These are phyloP conservation scores for Vigna nakashimae DNA, from an alignment of 306 rosid species.

Conservation along the genomic window DNA sequence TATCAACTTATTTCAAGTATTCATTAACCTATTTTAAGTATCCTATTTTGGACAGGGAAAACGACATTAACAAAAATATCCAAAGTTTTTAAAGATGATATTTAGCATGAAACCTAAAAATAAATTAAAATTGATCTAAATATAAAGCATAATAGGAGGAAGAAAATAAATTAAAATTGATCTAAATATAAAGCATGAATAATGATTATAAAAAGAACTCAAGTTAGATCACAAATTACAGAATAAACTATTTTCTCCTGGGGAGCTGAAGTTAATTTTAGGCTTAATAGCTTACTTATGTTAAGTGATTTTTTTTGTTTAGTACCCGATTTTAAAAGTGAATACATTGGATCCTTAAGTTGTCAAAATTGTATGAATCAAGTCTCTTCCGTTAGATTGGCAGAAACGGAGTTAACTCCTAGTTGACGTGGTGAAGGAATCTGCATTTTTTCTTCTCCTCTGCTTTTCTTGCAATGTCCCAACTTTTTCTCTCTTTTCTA, in stretches of 20 bases:
- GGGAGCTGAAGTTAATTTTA: constrained; percentile 14
- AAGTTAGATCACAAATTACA: constrained; percentile 13
- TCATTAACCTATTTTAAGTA: not conserved
- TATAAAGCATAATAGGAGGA: constrained; percentile 30
- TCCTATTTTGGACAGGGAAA: not conserved
- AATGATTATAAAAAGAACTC: constrained; percentile 21
- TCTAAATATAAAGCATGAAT: constrained; percentile 12
- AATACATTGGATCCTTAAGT: no score
- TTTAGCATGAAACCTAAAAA: constrained; percentile 27
- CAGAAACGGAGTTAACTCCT: no score
- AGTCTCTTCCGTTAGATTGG: no score
- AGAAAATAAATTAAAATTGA: not conserved
- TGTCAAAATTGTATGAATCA: no score
- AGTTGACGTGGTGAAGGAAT: no score
- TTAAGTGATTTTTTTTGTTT: no score
- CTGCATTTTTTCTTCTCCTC: no score
- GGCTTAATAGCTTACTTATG: no score
- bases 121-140: constrained; percentile 22
- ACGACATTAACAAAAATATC: constrained; percentile 7
- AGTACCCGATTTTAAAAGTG: no score
- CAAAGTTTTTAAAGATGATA: constrained; percentile 8
- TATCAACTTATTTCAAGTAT: constrained; percentile 14
- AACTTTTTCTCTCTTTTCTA: no score
- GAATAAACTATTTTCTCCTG: constrained; percentile 2
- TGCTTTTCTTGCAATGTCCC: no score